phyloP scores from a whole-genome alignment of 441 rosid species.

The Pelargonium australe region DNA sequence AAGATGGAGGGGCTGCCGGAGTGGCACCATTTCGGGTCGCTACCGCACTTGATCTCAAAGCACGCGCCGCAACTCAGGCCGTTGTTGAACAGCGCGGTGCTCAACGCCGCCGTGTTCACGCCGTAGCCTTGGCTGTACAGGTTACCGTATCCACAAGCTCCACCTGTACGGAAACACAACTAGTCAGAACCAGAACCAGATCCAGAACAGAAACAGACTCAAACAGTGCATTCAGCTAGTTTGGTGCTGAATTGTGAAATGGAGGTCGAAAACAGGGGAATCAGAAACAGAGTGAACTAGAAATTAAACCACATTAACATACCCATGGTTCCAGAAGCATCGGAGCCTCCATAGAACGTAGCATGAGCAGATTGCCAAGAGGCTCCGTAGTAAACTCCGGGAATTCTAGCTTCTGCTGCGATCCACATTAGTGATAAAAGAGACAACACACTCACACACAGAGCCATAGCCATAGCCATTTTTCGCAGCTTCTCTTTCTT shows the following conservation, averaged over 20 bases:
- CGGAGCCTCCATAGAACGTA: constrained; percentile 66
- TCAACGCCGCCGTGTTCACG: constrained; percentile 61
- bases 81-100: constrained; percentile 61
- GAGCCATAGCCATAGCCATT: constrained; percentile 25
- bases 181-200: no score
- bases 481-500: background rate
- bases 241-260: no score
- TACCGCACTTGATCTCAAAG: constrained; percentile 56
- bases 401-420: constrained; percentile 39
- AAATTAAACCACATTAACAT: background rate
- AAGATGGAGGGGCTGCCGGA: constrained; percentile 58
- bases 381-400: constrained; percentile 45
- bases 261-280: background rate
- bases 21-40: constrained; percentile 57
- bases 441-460: constrained; percentile 20
- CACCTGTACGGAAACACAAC: constrained; percentile 31
- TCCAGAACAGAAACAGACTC: no score
- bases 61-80: constrained; percentile 68
- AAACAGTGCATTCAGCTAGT: no score
- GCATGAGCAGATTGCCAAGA: constrained; percentile 61
- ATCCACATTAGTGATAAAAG: constrained; percentile 20
- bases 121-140: constrained; percentile 69
- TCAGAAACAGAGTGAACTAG: background rate
- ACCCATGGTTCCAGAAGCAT: constrained; percentile 82
- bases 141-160: constrained; percentile 68